phyloP scores from a whole-genome alignment of 2,329 filamentous ascomycete genomes.

The Akanthomyces uredinophilus region DNA sequence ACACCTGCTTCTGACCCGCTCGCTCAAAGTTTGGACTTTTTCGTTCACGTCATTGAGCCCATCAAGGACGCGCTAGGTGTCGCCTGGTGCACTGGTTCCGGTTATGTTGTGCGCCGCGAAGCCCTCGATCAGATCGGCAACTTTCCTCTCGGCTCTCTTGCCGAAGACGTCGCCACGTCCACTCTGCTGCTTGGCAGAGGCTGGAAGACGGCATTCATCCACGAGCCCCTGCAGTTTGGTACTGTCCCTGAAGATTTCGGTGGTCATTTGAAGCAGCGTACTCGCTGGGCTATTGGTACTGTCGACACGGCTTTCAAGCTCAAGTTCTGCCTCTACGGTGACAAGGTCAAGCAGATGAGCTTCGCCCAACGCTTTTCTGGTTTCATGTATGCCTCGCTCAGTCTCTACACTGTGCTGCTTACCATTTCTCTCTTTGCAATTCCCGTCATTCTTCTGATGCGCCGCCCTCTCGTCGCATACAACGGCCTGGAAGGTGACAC shows the following conservation, averaged over 20 bases:
- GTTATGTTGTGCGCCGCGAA: constrained; percentile 53
- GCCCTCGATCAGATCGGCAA: constrained; percentile 58
- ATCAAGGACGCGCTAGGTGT: constrained; percentile 48
- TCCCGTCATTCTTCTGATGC: constrained; percentile 53
- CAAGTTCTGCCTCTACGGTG: constrained; percentile 54
- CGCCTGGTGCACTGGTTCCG: constrained; percentile 62
- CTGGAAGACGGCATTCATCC: constrained; percentile 57
- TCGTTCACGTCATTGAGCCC: constrained; percentile 49
- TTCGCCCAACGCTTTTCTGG: constrained; percentile 54
- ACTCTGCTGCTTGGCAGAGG: constrained; percentile 54
- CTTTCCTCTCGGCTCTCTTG: constrained; percentile 54
- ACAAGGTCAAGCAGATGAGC: constrained; percentile 47
- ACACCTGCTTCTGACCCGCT: constrained; percentile 54
- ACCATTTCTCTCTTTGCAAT: constrained; percentile 52
- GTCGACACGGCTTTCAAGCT: constrained; percentile 56
- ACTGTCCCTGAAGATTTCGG: constrained; percentile 53
- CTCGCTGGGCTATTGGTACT: constrained; percentile 51
- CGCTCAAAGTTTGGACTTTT: constrained; percentile 52
- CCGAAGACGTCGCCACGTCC: constrained; percentile 57
- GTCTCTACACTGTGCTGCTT: constrained; percentile 51
- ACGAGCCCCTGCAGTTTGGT: constrained; percentile 56
- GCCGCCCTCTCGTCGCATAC: constrained; percentile 53
- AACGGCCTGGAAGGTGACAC: constrained; percentile 31
- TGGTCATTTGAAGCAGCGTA: constrained; percentile 52
- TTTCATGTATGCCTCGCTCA: constrained; percentile 51